These are phyloP conservation scores for Alternaria infectoria DNA, from an alignment of 2,329 filamentous ascomycete genomes.

Conservation along the genomic window DNA sequence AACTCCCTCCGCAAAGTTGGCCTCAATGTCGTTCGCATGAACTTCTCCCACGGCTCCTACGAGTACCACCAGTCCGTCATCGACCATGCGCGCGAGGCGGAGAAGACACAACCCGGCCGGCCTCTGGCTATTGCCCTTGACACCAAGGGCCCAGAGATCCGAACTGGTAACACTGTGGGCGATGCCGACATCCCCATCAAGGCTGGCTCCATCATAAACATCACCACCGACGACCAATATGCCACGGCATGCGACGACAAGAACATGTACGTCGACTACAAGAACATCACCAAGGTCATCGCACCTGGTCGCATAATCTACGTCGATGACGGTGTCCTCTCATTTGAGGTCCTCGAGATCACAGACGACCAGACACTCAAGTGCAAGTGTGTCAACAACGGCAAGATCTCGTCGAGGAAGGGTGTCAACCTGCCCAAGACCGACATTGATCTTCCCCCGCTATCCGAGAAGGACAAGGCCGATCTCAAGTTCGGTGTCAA, in stretches of 20 bases:
- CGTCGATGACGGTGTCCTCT: conserved; percentile 97
- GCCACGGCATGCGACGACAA: conserved; percentile 81
- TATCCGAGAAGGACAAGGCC: conserved; percentile 97
- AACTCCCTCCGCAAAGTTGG: conserved; percentile 89
- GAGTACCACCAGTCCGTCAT: conserved; percentile 99
- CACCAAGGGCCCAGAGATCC: conserved; percentile 85
- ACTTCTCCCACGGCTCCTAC: conserved; percentile 95
- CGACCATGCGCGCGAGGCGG: conserved; percentile 89
- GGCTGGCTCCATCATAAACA: conserved; percentile 84
- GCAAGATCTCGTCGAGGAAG: conserved; percentile 98
- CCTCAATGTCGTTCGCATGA: conserved; percentile 99
- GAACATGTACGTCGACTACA: conserved; percentile 99
- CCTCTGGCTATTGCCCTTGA: conserved; percentile 94
- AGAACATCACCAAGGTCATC: conserved; percentile 99
- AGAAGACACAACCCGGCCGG: conserved; percentile 76
- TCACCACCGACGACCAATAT: conserved; percentile 96
- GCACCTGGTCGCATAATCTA: conserved; percentile 90
- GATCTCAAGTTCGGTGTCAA: conserved; percentile 96
- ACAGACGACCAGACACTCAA: conserved; percentile 88
- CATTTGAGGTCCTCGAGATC: conserved; percentile 89
- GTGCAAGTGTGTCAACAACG: conserved; percentile 91
- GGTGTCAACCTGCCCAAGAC: conserved; percentile 99
- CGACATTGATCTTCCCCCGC: conserved; percentile 94
- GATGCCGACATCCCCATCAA: conserved; percentile 81
- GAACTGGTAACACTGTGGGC: conserved; percentile 75